Evolutionary conservation across 345 rosid genomes (phyloP).

Genomic region (Corchorus olitorius): DNA sequence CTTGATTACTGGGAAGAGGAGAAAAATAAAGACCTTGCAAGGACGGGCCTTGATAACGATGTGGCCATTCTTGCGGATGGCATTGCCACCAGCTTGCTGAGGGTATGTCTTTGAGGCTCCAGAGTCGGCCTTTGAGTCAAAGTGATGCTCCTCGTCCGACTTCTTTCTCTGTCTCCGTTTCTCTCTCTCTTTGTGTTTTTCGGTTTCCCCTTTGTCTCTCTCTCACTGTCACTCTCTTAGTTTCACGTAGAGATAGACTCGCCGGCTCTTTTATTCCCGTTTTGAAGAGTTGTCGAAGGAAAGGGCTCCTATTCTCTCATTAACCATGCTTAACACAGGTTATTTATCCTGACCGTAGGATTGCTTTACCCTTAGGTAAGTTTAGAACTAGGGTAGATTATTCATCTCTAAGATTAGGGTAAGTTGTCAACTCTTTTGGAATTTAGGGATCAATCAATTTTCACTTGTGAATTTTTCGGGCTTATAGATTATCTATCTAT

Average conservation of each 20-base stretch:
- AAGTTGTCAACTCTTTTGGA: no score
- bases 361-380: no score
- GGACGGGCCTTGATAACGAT: constrained; percentile 62
- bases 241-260: neutral
- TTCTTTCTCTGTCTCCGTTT: constrained; percentile 18
- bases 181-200: neutral
- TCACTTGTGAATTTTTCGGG: no score
- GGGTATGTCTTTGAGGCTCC: constrained; percentile 70
- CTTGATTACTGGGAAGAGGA: neutral
- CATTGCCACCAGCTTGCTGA: constrained; percentile 68
- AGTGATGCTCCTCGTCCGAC: constrained; percentile 75
- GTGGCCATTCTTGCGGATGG: constrained; percentile 64
- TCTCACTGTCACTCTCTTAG: neutral
- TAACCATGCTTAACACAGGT: constrained; percentile 8
- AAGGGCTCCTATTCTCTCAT: neutral
- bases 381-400: no score
- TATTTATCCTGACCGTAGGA: constrained; percentile 11
- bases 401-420: no score
- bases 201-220: neutral
- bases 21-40: constrained; percentile 48
- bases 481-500: no score
- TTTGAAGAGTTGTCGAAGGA: neutral
- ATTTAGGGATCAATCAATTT: no score
- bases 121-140: constrained; percentile 64
- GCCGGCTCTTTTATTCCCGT: neutral